Evolutionary conservation across 305 asterid species (phyloP).

Genomic region (Salvia sclarea): DNA sequence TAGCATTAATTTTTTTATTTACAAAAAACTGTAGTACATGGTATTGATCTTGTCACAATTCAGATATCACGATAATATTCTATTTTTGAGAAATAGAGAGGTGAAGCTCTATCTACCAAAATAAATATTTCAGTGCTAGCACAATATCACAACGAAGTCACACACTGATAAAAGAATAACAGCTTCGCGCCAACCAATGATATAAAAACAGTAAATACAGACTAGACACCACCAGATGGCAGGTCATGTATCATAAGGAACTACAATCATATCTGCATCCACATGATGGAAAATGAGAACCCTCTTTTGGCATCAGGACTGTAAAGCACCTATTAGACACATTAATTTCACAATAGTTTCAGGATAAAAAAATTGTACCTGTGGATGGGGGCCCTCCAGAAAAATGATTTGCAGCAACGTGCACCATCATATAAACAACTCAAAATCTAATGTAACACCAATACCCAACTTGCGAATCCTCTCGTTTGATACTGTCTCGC

Average conservation of each 20-base stretch:
- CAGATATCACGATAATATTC: conserved; percentile 6
- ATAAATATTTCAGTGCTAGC: not conserved
- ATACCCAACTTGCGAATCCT: conserved; percentile 20
- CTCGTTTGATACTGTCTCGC: conserved; percentile 27
- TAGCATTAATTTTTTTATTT: not conserved
- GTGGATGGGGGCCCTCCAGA: conserved; percentile 52
- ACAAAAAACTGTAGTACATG: not conserved
- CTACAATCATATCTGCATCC: not conserved
- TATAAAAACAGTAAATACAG: not conserved
- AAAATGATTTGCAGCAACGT: conserved; percentile 51
- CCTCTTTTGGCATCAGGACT: not conserved
- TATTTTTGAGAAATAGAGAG: conserved; percentile 2
- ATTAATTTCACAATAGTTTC: conserved; percentile 11
- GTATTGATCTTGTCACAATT: conserved; percentile 3
- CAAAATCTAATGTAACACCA: conserved; percentile 30
- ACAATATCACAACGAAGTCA: not conserved
- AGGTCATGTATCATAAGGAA: conserved; percentile 3
- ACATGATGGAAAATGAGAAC: not conserved
- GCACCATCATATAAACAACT: conserved; percentile 58
- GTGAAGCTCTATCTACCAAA: conserved; percentile 9
- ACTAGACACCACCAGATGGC: conserved; percentile 11
- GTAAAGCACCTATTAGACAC: not conserved
- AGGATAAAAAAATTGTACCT: conserved; percentile 49
- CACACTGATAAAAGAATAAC: conserved; percentile 6
- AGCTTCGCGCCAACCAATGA: conserved; percentile 2